Percentiles rank a stretch among this genome's conserved stretches.
Conservation (phyloP, 192 early-diverging fungal species). For the Podila verticillata region DNA sequence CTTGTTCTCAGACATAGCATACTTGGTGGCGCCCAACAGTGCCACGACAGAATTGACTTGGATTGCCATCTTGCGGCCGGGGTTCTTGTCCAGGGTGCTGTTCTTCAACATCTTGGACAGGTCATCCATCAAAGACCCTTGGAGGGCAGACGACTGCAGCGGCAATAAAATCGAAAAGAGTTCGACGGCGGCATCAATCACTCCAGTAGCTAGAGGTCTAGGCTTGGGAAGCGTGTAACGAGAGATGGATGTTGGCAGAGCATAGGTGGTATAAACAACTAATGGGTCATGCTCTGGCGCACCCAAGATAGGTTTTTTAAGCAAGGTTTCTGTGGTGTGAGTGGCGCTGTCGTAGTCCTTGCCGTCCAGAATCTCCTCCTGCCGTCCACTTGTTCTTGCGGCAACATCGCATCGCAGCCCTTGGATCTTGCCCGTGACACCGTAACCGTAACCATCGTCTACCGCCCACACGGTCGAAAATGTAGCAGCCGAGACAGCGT, state of each 20-base stretch:
- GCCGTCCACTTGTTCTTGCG: conserved; percentile 35
- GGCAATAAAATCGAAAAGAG: conserved; percentile 83
- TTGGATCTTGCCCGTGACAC: conserved; percentile 65
- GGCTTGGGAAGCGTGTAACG: conserved; percentile 54
- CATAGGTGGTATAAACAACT: conserved; percentile 58
- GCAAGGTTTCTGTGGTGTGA: conserved; percentile 37
- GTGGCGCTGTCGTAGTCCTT: conserved; percentile 51
- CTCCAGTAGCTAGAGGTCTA: conserved; percentile 58
- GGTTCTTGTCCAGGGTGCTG: conserved; percentile 73
- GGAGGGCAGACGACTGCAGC: conserved; percentile 69
- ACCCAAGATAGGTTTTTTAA: conserved; percentile 67
- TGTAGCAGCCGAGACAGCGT: conserved; percentile 56
- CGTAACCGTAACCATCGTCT: conserved; percentile 64
- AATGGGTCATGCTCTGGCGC: conserved; percentile 74
- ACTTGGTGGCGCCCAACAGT: conserved; percentile 75
- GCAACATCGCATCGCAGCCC: conserved; percentile 59
- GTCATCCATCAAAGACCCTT: conserved; percentile 81
- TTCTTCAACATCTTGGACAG: conserved; percentile 72
- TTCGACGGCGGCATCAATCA: conserved; percentile 84
- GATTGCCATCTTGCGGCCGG: conserved; percentile 76
- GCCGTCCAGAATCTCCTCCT: conserved; percentile 53
- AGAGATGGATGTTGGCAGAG: conserved; percentile 26
- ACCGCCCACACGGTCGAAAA: conserved; percentile 65
- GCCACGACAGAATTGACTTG: conserved; percentile 84
- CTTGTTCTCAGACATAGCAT: conserved; percentile 60